Base-by-base conservation (phyloP, 495 filamentous ascomycete genomes). In the Aspergillus bertholletiae region DNA sequence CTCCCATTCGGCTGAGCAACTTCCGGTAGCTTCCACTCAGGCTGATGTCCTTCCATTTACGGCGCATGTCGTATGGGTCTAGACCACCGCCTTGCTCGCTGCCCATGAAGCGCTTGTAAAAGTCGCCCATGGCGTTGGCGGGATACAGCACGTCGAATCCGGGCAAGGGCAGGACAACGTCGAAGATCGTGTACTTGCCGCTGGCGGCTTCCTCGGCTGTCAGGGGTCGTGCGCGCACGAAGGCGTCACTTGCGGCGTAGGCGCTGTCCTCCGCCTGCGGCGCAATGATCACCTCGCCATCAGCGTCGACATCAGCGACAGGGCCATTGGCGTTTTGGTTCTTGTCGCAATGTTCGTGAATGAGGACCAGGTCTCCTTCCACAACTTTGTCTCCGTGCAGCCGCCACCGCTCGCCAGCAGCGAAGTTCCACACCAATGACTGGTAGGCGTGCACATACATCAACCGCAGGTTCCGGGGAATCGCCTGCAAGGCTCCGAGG, bases 371-470 rank as follows among this genome's bases (percentile, higher is more conserved):
- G 63, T 98, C 94, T 9, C 94, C 94, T 58, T 89, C 84, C 22
- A 97, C 77, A 8, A 96, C 88, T 51, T 77, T 73, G 30, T 74
- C 64, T 17, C 87, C 91, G 64, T 84, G 89, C 18, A 77, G 74
- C 37, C 81, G 83, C 88, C 84, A 94, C 52, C 94, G 87, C 59
- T 85, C 85, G 51, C 86, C 85, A 13, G 81, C 90, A 22, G 85
- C 90, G 53, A 79, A 74, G 72, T 98, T 98, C 92, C 92, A 98
- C 8, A 98, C 87, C 9, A 91, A 79, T 5, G 88, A 92, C 66
- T 98, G 94, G 71, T 96, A 97, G 24, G 95, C 94, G 60, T 98
- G 94, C 12, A 95, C 85, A 59, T 98, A 98, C 89, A 97, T 97
- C 32, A 89, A 78, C 15, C 89, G 84, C 70, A 96, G 77, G 34